These are phyloP conservation scores for Eragrostis tef DNA, from an alignment of 202 grass and related monocot genomes.

Conservation along the genomic window DNA sequence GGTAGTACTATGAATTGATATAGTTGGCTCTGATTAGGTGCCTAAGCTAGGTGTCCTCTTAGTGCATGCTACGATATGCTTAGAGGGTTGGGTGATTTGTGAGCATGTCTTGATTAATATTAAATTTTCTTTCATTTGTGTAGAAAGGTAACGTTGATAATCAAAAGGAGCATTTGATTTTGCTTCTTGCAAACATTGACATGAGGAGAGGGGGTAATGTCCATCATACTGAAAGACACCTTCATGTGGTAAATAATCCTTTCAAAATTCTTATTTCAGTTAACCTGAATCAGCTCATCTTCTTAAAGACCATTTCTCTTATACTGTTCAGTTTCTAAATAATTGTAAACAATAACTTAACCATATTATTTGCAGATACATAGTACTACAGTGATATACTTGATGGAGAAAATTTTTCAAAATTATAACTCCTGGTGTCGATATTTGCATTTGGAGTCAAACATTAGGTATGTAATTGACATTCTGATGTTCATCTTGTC, in stretches of 20 bases:
- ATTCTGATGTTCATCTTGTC: slow-evolving; percentile 29
- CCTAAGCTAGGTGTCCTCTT: not conserved
- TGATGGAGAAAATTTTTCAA: slow-evolving; percentile 69
- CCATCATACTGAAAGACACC: slow-evolving; percentile 33
- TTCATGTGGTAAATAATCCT: slow-evolving; percentile 58
- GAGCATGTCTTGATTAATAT: slow-evolving; percentile 15
- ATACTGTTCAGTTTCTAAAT: slow-evolving; percentile 1
- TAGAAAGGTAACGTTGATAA: slow-evolving; percentile 95
- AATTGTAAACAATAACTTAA: slow-evolving; percentile 9
- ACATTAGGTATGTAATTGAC: slow-evolving; percentile 54
- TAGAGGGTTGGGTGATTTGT: not conserved
- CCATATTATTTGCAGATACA: slow-evolving; percentile 56
- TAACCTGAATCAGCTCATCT: slow-evolving; percentile 27
- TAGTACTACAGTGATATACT: slow-evolving; percentile 42
- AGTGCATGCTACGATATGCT: not conserved
- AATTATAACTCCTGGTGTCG: slow-evolving; percentile 87
- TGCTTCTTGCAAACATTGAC: slow-evolving; percentile 92
- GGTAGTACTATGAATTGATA: too few species aligned
- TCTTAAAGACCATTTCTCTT: slow-evolving; percentile 28
- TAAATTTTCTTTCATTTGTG: slow-evolving; percentile 43
- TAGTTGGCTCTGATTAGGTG: slow-evolving; percentile 1
- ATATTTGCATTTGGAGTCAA: slow-evolving; percentile 69
- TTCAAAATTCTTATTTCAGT: slow-evolving; percentile 35
- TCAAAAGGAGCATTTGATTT: slow-evolving; percentile 98
- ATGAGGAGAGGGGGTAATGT: slow-evolving; percentile 43